These are phyloP conservation scores for Diplocarpon mali DNA, from an alignment of 2,329 filamentous ascomycete species.

Conservation along the genomic window DNA sequence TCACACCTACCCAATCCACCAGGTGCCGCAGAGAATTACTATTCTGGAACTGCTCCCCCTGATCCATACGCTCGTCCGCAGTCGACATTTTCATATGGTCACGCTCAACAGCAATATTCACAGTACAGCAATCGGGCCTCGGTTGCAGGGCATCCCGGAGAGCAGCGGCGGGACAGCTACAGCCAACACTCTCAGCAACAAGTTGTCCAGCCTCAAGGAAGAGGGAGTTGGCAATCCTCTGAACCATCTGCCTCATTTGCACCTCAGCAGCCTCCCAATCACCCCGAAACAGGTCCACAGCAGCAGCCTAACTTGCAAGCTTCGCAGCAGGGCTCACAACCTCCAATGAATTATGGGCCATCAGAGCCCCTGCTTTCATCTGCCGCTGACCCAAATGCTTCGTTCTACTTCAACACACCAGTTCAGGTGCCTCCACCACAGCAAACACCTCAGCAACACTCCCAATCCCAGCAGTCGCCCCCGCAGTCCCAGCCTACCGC, in stretches of 20 bases:
- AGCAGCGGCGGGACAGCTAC: slow-evolving; percentile 18
- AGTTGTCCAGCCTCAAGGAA: slow-evolving; percentile 36
- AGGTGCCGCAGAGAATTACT: slow-evolving; percentile 66
- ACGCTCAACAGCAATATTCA: slow-evolving; percentile 35
- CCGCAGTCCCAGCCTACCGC: slow-evolving; percentile 22
- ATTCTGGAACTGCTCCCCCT: slow-evolving; percentile 52
- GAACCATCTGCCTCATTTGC: slow-evolving; percentile 15
- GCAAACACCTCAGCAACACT: slow-evolving; percentile 27
- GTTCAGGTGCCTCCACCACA: slow-evolving; percentile 36
- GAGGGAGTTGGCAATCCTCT: slow-evolving; percentile 38
- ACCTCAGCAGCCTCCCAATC: slow-evolving; percentile 18
- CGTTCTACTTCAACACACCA: slow-evolving; percentile 44
- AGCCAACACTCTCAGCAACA: slow-evolving; percentile 29
- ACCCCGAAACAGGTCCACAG: slow-evolving; percentile 16
- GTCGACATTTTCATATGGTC: slow-evolving; percentile 38
- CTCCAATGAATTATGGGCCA: slow-evolving; percentile 22
- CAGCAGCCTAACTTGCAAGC: slow-evolving; percentile 10
- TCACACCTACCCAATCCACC: slow-evolving; percentile 36
- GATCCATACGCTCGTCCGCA: slow-evolving; percentile 40
- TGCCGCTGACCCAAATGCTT: slow-evolving; percentile 40
- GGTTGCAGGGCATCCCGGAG: slow-evolving; percentile 15
- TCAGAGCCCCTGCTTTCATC: slow-evolving; percentile 28
- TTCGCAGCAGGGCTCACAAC: slow-evolving; percentile 21
- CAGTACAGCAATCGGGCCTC: slow-evolving; percentile 25
- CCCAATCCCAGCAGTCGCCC: slow-evolving; percentile 29